Evolutionary conservation across 2,329 filamentous ascomycete species (phyloP).

Genomic region (Stagonosporopsis rhizophila): DNA sequence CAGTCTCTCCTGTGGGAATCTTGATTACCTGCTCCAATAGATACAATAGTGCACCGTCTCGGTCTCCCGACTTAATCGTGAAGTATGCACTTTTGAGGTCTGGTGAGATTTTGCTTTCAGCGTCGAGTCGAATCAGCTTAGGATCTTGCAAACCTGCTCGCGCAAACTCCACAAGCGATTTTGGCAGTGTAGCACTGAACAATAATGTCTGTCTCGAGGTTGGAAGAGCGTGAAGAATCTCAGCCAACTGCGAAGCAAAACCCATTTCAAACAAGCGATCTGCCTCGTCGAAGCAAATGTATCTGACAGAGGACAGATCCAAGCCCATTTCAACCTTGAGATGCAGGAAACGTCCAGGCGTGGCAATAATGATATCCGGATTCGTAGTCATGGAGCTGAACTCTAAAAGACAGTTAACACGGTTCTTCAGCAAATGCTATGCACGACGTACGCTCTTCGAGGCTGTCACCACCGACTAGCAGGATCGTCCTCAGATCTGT

Average conservation of each 20-base stretch:
- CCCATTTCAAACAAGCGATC: slow-evolving; percentile 99
- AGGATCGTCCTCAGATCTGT: slow-evolving; percentile 91
- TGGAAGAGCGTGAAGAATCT: slow-evolving; percentile 90
- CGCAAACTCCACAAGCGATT: slow-evolving; percentile 94
- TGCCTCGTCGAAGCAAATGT: slow-evolving; percentile 97
- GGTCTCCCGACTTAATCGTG: slow-evolving; percentile 87
- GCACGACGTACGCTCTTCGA: slow-evolving; percentile 74
- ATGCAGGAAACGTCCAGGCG: slow-evolving; percentile 94
- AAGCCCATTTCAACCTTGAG: slow-evolving; percentile 95
- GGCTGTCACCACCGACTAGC: slow-evolving; percentile 90
- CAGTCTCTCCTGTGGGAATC: slow-evolving; percentile 74
- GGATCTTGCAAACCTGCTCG: slow-evolving; percentile 92
- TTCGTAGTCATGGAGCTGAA: slow-evolving; percentile 92
- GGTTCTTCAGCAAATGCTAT: not conserved
- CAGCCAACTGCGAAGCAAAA: slow-evolving; percentile 89
- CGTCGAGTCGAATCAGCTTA: slow-evolving; percentile 85
- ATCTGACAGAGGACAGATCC: slow-evolving; percentile 87
- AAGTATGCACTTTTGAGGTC: slow-evolving; percentile 97
- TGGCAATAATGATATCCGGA: slow-evolving; percentile 96
- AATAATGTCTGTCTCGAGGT: slow-evolving; percentile 85
- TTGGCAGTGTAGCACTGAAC: slow-evolving; percentile 94
- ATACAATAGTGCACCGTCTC: slow-evolving; percentile 89
- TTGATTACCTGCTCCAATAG: slow-evolving; percentile 92
- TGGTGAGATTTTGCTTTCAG: slow-evolving; percentile 93
- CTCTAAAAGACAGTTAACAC: slow-evolving; percentile 52